Conservation (phyloP, 2,329 filamentous ascomycete species). For the Falciphora oryzae region DNA sequence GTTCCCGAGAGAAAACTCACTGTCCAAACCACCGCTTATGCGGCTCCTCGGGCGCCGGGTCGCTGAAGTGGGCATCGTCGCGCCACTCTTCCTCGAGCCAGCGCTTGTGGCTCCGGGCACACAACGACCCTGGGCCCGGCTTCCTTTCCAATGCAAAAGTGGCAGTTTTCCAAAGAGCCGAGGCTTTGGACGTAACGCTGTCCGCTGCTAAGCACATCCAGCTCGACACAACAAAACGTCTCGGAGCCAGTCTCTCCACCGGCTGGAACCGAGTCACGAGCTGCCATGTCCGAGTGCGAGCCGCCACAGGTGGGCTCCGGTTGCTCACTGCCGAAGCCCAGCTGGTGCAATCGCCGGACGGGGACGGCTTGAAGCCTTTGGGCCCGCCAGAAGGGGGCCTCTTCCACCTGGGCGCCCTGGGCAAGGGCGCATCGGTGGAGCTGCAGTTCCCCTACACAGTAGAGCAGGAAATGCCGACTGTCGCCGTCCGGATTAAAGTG, state of each 20-base stretch:
- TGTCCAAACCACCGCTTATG: no score
- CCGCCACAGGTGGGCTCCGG: slow-evolving; percentile 60
- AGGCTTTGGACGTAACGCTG: slow-evolving; percentile 64
- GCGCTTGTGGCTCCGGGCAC: no score
- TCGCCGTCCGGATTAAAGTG: slow-evolving; percentile 70
- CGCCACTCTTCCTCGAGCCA: no score
- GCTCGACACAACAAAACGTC: slow-evolving; percentile 69
- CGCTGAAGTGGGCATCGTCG: no score
- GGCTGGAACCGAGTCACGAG: slow-evolving; percentile 66
- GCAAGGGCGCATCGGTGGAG: slow-evolving; percentile 39
- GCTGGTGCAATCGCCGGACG: slow-evolving; percentile 32
- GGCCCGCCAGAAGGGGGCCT: slow-evolving; percentile 48
- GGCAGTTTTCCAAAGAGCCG: slow-evolving; percentile 64
- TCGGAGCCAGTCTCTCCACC: slow-evolving; percentile 67
- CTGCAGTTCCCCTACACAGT: slow-evolving; percentile 76
- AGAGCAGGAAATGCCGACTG: slow-evolving; percentile 66
- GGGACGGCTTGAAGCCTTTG: slow-evolving; percentile 13
- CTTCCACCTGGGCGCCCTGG: slow-evolving; percentile 44
- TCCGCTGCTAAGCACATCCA: slow-evolving; percentile 65
- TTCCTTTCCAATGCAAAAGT: slow-evolving; percentile 57
- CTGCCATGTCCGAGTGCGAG: slow-evolving; percentile 56
- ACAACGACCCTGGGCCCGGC: slow-evolving; percentile 31
- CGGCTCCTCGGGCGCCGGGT: no score
- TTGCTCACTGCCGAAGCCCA: slow-evolving; percentile 56
- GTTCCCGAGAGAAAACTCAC: no score